Percentiles rank a stretch among this genome's conserved stretches.
These are phyloP conservation scores for Bassia scoparia DNA, from an alignment of 148 eudicot genomes.

Conservation along the genomic window DNA sequence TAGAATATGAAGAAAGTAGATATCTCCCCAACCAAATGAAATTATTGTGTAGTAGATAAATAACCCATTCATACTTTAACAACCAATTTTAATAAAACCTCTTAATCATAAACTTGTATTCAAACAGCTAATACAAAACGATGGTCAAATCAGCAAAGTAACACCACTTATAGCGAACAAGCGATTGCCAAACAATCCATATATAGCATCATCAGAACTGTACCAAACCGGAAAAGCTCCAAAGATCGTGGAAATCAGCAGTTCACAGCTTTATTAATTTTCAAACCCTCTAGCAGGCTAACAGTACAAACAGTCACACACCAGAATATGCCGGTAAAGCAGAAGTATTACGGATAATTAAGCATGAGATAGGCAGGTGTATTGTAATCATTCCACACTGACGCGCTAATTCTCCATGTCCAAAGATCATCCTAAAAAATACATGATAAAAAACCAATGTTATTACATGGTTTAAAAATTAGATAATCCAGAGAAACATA, in stretches of 20 bases:
- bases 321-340: background rate
- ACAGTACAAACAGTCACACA: background rate
- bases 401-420: conserved; percentile 2
- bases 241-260: background rate
- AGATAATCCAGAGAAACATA: background rate
- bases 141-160: background rate
- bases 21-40: too few species aligned
- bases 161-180: background rate
- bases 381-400: background rate
- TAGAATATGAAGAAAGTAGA: too few species aligned
- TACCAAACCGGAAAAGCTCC: background rate
- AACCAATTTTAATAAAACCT: too few species aligned
- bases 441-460: background rate
- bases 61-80: too few species aligned
- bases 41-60: too few species aligned
- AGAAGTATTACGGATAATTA: background rate
- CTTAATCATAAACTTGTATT: background rate
- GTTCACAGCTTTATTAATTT: background rate
- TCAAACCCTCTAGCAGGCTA: background rate
- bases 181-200: background rate
- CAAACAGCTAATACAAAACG: background rate
- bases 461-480: too few species aligned
- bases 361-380: background rate
- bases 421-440: conserved; percentile 18
- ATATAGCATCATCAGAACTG: background rate